Evolutionary conservation across 768 basidiomycete genomes (phyloP).

Genomic region (Lentinus brumalis): DNA sequence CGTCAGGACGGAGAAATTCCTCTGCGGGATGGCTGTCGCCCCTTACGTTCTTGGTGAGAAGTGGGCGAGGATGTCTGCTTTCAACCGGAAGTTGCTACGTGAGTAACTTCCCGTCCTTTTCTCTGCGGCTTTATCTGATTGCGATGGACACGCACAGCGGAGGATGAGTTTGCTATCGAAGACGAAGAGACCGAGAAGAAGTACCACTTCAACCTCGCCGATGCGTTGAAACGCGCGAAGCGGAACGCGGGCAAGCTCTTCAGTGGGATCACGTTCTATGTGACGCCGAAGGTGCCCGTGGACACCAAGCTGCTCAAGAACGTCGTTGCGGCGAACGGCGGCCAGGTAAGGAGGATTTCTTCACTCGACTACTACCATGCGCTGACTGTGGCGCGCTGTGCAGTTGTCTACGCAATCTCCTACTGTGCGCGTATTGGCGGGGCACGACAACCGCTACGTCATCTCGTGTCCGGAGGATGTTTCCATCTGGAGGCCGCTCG

Average conservation of each 20-base stretch:
- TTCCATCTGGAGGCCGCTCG: constrained; percentile 66
- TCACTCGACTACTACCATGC: neutral
- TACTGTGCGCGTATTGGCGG: constrained; percentile 55
- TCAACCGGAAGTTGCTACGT: constrained; percentile 64
- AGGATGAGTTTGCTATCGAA: constrained; percentile 55
- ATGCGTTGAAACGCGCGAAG: constrained; percentile 63
- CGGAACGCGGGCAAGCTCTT: constrained; percentile 57
- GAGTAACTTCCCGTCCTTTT: constrained; percentile 29
- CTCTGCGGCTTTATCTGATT: neutral
- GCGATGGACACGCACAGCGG: constrained; percentile 45
- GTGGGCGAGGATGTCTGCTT: constrained; percentile 69
- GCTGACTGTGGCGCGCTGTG: neutral
- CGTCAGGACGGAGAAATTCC: constrained; percentile 85
- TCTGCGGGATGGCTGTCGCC: constrained; percentile 68
- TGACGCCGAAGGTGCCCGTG: constrained; percentile 65
- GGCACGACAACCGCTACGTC: constrained; percentile 53
- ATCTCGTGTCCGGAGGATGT: constrained; percentile 68
- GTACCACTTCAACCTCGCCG: constrained; percentile 62
- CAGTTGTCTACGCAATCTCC: constrained; percentile 52
- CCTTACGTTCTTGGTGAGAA: constrained; percentile 63
- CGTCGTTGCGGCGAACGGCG: constrained; percentile 71
- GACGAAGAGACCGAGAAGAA: constrained; percentile 69
- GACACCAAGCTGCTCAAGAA: constrained; percentile 65
- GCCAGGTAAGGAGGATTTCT: constrained; percentile 50
- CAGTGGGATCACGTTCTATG: constrained; percentile 67